Evolutionary conservation across 306 rosid genomes (phyloP), one percentile per base, ranked within the genome.

Genomic region (Vigna mungo): DNA sequence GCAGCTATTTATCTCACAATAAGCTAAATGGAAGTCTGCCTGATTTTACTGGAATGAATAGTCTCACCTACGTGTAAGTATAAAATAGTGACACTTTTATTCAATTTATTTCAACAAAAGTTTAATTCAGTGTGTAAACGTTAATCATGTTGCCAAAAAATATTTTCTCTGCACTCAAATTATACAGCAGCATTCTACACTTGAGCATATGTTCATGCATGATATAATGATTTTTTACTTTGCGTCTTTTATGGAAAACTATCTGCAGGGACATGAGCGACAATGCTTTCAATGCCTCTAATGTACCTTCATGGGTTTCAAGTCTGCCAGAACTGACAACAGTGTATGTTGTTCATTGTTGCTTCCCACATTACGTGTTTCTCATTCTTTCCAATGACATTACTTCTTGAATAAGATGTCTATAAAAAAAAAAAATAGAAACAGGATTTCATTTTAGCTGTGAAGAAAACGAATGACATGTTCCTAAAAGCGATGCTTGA

Each of bases 1-100:
- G 72, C 81, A 92, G 97, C 78, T 75, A 60, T 74, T 85, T 90
- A 82, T 84, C 90, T 68, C 79, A 88, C 81, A 92, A 92, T 47
- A 41, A 48, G 52, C 64, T 92, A 46, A 87, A 21, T 30, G 88
- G 90, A 58, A 80, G 75, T 54, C 46, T 88, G 61, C 95, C 93
- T 1, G 75, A 88, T 78, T 86, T 92, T 46, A 79, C 74, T 20
- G 83, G 89, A 76, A 59, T 87, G 89, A 81, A n/a, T 48, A 58
- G n/a, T 12, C 91, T 90, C 62, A 32, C 18, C 11, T 85, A 66
- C 68, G 79, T 90, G 97, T 92, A 84, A 82, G 97, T 80, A 25
- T 27, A 71, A 56, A 41, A 65, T 21, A 41, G 18, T 61, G 34
- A 64, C 16, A 41, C 4, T 47, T 27, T 56, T 71, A 34, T 67